phyloP scores from a whole-genome alignment of 1,284 basidiomycete genomes.

The Puccinia horiana region DNA sequence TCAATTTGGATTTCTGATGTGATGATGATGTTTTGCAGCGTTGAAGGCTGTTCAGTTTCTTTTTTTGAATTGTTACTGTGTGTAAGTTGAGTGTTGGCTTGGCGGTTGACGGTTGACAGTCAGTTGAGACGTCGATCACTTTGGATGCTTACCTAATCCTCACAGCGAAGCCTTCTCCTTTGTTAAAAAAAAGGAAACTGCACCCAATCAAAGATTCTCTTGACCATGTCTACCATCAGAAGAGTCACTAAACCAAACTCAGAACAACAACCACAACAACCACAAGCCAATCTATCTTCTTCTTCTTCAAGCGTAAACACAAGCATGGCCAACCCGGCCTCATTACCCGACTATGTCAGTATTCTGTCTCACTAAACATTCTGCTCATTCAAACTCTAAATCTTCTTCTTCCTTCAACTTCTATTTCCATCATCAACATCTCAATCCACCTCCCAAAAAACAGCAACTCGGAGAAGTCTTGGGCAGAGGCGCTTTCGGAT shows the following conservation, averaged over 20 bases:
- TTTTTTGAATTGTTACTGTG: too few relatives aligned
- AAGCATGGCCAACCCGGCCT: constrained; percentile 34
- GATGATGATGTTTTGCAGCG: too few relatives aligned
- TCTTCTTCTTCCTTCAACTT: background rate
- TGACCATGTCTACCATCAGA: constrained; percentile 3
- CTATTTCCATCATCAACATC: background rate
- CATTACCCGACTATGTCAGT: constrained; percentile 49
- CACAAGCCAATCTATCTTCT: background rate
- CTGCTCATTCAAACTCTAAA: background rate
- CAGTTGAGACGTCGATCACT: too few relatives aligned
- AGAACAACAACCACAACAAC: background rate
- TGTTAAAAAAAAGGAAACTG: background rate
- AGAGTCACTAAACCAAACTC: background rate
- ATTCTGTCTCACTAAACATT: background rate
- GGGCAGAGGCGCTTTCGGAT: constrained; percentile 57
- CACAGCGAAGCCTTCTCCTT: too few relatives aligned
- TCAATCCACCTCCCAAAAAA: background rate
- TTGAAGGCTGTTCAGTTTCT: too few relatives aligned
- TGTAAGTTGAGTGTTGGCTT: too few relatives aligned
- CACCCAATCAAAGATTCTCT: too few relatives aligned
- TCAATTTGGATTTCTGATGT: too few relatives aligned
- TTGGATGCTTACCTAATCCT: too few relatives aligned
- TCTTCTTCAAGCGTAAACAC: constrained; percentile 11
- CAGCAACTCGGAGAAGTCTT: constrained; percentile 56
- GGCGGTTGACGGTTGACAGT: too few relatives aligned